Evolutionary conservation across 73 alveolate genomes (phyloP).

Genomic region (Symbiodinium pilosum): DNA sequence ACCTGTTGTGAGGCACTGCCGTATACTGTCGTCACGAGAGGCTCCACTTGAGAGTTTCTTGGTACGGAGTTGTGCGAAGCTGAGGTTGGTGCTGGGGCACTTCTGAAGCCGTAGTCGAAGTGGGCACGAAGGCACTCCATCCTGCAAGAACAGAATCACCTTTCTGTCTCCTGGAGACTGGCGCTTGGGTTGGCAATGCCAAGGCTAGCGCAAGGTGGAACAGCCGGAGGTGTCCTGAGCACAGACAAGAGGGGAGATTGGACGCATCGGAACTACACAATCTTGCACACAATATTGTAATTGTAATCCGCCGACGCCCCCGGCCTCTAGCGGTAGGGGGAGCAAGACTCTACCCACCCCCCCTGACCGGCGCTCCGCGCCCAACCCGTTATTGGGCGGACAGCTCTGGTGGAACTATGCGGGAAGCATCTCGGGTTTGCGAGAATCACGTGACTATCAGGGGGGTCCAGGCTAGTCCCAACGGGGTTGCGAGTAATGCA

Average conservation of each 20-base stretch:
- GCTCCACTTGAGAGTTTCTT: neutral
- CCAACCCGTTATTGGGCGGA: too few species aligned
- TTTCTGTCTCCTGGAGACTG: too few species aligned
- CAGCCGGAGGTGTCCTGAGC: slow-evolving; percentile 58
- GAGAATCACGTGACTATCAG: too few species aligned
- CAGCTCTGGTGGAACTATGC: too few species aligned
- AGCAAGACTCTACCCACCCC: too few species aligned
- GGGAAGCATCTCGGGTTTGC: too few species aligned
- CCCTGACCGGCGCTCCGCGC: too few species aligned
- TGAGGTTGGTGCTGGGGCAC: slow-evolving; percentile 33
- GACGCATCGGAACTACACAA: neutral
- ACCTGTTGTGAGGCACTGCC: neutral
- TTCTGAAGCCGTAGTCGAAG: slow-evolving; percentile 70
- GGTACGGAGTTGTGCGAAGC: neutral
- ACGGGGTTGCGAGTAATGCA: too few species aligned
- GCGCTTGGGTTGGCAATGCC: neutral
- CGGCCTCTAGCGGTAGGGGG: too few species aligned
- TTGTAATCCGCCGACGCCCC: too few species aligned
- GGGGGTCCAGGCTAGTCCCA: too few species aligned
- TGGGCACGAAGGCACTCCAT: slow-evolving; percentile 82
- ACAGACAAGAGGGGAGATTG: neutral
- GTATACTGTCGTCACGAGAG: neutral
- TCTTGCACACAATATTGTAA: neutral
- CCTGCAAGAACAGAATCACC: neutral
- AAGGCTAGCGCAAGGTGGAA: slow-evolving; percentile 23